Evolutionary conservation across 805 yeast species (phyloP), one percentile per base, ranked within the genome.

Genomic region (Kodamaea sagamina): DNA sequence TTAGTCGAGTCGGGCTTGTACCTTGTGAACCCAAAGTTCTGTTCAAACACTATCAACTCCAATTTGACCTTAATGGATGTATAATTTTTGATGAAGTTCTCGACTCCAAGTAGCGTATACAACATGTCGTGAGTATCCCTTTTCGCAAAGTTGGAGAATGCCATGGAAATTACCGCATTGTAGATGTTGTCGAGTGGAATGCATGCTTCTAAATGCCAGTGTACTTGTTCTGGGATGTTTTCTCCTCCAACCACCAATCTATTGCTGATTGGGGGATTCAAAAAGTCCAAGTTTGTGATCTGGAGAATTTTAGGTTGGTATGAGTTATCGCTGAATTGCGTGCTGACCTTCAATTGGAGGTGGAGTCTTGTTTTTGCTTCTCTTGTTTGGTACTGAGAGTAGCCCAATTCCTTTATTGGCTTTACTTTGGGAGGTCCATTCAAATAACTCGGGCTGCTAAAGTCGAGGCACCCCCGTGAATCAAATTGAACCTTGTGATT

Each of bases 101-200:
- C 37, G 12, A 34, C 15, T 11, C 37, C 37, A 6, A 11, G 25
- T 11, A 34, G 26, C 13, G 37, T n/a, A 17, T 34, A 34, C 10
- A 34, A 18, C 25, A 21, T 34, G 5, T 34, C 37, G 25, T 34
- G 26, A 10, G 17, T 21, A 19, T 34, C 37, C 13, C 26, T 34
- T 17, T 34, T 34, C 6, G 37, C 37, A 34, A 34, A 34, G 15
- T 19, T 34, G 13, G 37, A 13, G 26, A 34, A 34, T 12, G 19
- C 37, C 22, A 34, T 13, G 3, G 25, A 34, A 7, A 34, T 34
- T 11, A 34, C 15, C 25, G 17, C 25, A 7, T 21, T 34, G 13
- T 18, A 13, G 3, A 18, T 4, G 25, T 34, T 12, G 16, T 21
- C 26, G 12, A 11, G 4, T 4, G 13, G 9, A 18, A 34, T 19